Conservation (phyloP, 257 asterid species). For the Jacaranda mimosifolia region DNA sequence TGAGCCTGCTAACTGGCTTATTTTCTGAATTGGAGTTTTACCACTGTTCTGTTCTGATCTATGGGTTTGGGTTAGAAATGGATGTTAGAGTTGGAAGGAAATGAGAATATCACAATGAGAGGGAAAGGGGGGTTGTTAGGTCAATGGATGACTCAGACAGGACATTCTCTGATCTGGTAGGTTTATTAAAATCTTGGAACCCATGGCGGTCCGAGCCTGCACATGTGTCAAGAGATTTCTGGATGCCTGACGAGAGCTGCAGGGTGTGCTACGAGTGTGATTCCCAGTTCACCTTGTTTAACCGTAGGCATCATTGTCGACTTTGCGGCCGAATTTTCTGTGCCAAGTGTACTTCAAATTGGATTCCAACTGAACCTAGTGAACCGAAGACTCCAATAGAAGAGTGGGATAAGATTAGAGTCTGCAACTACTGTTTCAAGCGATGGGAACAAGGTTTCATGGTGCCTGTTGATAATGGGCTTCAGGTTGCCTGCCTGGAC, state of each 20-base stretch:
- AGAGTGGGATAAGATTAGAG: slow-evolving; percentile 83
- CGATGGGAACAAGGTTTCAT: slow-evolving; percentile 69
- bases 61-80: slow-evolving; percentile 42
- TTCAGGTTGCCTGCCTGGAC: slow-evolving; percentile 57
- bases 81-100: slow-evolving; percentile 51
- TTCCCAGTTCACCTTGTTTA: slow-evolving; percentile 78
- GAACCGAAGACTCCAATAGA: slow-evolving; percentile 50
- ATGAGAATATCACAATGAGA: slow-evolving; percentile 71
- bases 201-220: slow-evolving; percentile 80
- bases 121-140: slow-evolving; percentile 47
- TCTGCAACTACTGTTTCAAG: slow-evolving; percentile 81
- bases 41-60: slow-evolving; percentile 17
- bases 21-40: slow-evolving; percentile 24
- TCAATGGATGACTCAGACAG: slow-evolving; percentile 73
- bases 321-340: slow-evolving; percentile 92
- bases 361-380: slow-evolving; percentile 61
- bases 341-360: slow-evolving; percentile 82
- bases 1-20: slow-evolving; percentile 21
- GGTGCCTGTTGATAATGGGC: slow-evolving; percentile 53
- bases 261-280: slow-evolving; percentile 98
- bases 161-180: slow-evolving; percentile 66
- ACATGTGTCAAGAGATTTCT: slow-evolving; percentile 87
- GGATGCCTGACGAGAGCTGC: slow-evolving; percentile 99
- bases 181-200: slow-evolving; percentile 77
- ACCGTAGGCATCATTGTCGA: slow-evolving; percentile 97